A percentile compares a stretch with the other conserved stretches of the same genome.
These are phyloP conservation scores for Trichoderma sp. DNA, from an alignment of 2,329 filamentous ascomycete genomes.

Conservation along the genomic window DNA sequence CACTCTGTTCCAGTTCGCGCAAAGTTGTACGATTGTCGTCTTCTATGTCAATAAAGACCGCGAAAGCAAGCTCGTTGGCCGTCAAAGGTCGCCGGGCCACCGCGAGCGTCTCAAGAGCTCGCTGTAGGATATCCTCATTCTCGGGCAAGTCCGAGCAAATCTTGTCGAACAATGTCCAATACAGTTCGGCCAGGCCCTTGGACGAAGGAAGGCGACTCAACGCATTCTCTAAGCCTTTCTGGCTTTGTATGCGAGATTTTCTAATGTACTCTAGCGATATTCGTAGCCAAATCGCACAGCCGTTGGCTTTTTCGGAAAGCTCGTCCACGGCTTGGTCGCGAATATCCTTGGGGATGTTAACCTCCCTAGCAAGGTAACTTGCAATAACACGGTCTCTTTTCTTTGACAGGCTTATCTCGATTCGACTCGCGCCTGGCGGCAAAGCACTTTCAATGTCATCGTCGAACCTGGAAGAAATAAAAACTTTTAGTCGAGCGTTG, in stretches of 20 bases:
- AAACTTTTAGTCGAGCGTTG: slow-evolving; percentile 8
- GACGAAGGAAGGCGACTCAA: slow-evolving; percentile 1
- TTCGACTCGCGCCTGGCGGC: not conserved
- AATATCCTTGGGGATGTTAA: slow-evolving; percentile 6
- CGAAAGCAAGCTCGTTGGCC: slow-evolving; percentile 7
- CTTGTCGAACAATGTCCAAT: slow-evolving; percentile 16
- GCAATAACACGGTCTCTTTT: slow-evolving; percentile 3
- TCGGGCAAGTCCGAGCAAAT: not conserved
- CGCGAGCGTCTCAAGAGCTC: slow-evolving; percentile 18
- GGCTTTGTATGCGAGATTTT: not conserved
- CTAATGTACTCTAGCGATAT: slow-evolving; percentile 15
- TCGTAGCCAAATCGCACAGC: slow-evolving; percentile 24
- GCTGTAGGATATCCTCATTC: not conserved
- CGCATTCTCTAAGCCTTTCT: not conserved
- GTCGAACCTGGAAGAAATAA: slow-evolving; percentile 12
- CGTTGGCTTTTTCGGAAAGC: slow-evolving; percentile 16
- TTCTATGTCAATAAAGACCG: slow-evolving; percentile 17
- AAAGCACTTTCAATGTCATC: slow-evolving; percentile 3
- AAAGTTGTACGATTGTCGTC: not conserved
- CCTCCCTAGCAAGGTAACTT: not conserved
- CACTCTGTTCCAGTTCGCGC: not conserved
- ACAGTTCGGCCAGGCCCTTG: slow-evolving; percentile 15
- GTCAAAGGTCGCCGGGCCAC: slow-evolving; percentile 16
- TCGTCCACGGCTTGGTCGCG: not conserved
- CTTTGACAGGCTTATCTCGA: not conserved